A percentile compares a stretch with the other conserved stretches of the same genome.
Evolutionary conservation across 2,329 filamentous ascomycete genomes (phyloP).

Genomic region (Elsinoe perseae): DNA sequence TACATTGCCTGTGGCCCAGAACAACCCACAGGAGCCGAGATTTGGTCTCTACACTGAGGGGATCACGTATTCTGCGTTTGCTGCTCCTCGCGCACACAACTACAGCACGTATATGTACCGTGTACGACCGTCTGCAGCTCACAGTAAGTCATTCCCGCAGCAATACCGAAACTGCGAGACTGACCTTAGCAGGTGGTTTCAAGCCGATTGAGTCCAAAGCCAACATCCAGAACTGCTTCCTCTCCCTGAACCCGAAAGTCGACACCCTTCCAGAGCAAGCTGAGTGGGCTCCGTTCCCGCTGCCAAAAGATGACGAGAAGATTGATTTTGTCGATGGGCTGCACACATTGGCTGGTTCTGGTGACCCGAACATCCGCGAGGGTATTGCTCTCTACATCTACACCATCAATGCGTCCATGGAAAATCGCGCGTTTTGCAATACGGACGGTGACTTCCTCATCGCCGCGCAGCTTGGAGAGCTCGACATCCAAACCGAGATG

Average conservation of each 20-base stretch:
- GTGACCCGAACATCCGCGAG: slow-evolving; percentile 44
- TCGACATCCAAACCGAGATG: slow-evolving; percentile 35
- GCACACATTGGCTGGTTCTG: slow-evolving; percentile 44
- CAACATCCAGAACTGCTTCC: slow-evolving; percentile 38
- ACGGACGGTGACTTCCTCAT: slow-evolving; percentile 35
- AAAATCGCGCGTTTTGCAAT: slow-evolving; percentile 40
- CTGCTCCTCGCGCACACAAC: slow-evolving; percentile 36
- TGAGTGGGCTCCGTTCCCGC: slow-evolving; percentile 40
- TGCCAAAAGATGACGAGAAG: slow-evolving; percentile 31
- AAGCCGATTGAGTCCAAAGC: slow-evolving; percentile 21
- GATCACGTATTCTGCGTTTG: slow-evolving; percentile 40
- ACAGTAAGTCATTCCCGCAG: slow-evolving; percentile 30
- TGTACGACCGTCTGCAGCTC: slow-evolving; percentile 37
- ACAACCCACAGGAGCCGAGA: slow-evolving; percentile 36
- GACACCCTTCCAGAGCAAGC: slow-evolving; percentile 45
- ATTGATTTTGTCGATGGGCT: slow-evolving; percentile 44
- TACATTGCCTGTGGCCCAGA: slow-evolving; percentile 36
- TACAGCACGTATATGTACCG: slow-evolving; percentile 41
- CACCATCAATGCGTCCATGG: slow-evolving; percentile 42
- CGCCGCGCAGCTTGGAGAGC: slow-evolving; percentile 30
- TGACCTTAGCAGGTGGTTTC: slow-evolving; percentile 16
- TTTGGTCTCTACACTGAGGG: slow-evolving; percentile 42
- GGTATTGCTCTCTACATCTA: slow-evolving; percentile 46
- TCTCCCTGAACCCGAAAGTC: slow-evolving; percentile 41
- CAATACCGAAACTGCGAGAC: neutral